phyloP scores from a whole-genome alignment of 495 filamentous ascomycete genomes.

The Tuber borchii region DNA sequence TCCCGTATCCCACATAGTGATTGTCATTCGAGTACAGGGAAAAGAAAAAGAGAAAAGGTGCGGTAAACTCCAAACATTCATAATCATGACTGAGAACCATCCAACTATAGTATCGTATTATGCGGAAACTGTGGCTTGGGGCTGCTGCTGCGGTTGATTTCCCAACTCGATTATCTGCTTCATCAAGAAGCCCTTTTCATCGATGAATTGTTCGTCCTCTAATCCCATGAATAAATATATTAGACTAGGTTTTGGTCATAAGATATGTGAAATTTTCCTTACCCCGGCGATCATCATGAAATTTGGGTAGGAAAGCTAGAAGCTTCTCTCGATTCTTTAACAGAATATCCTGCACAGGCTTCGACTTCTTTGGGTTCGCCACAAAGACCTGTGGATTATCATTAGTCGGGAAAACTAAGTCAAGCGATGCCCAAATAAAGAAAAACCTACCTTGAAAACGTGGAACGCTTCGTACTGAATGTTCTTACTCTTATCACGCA shows the following conservation, averaged over 20 bases:
- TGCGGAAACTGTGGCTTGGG: slow-evolving; percentile 20
- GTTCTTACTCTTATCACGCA: slow-evolving; percentile 93
- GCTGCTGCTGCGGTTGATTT: slow-evolving; percentile 26
- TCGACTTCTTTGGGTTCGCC: slow-evolving; percentile 91
- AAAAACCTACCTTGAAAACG: slow-evolving; percentile 74
- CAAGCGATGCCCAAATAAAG: background rate
- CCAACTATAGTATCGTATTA: slow-evolving; percentile 8
- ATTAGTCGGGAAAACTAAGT: background rate
- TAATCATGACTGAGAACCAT: background rate
- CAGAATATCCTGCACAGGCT: slow-evolving; percentile 87
- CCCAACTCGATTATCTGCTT: slow-evolving; percentile 63
- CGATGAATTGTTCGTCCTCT: slow-evolving; percentile 97
- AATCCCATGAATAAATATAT: background rate
- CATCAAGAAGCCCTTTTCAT: slow-evolving; percentile 93
- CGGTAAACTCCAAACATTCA: background rate
- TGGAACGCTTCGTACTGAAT: slow-evolving; percentile 99
- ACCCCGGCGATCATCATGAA: slow-evolving; percentile 79
- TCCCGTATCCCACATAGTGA: background rate
- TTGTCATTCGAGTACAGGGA: background rate
- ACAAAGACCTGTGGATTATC: slow-evolving; percentile 68
- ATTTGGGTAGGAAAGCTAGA: slow-evolving; percentile 77
- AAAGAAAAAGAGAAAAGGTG: background rate
- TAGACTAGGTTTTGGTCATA: background rate
- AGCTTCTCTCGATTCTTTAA: slow-evolving; percentile 91
- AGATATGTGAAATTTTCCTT: slow-evolving; percentile 1